Percentiles rank a stretch among this genome's conserved stretches.
Evolutionary conservation across 179 eudicot species (phyloP).

Genomic region (Patellifolia procumbens): DNA sequence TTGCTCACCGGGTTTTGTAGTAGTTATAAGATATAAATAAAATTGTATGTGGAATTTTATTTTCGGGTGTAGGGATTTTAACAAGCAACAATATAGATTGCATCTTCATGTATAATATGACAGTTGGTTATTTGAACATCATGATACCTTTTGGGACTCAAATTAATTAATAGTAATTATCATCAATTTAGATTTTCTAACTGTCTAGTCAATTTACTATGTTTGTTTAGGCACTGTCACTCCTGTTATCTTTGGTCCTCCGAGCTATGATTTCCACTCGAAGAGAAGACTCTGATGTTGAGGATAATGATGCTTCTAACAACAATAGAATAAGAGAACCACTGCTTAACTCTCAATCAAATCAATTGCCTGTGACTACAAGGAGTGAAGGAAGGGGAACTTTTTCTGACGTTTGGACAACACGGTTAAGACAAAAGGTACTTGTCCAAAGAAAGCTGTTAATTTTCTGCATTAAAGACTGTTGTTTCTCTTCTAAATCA

Average conservation of each 20-base stretch:
- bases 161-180: not conserved
- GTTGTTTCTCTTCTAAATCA: not conserved
- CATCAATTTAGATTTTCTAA: not conserved
- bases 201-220: not conserved
- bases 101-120: not conserved
- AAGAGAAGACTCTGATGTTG: conserved; percentile 44
- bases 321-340: conserved; percentile 51
- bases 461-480: not conserved
- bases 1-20: not conserved
- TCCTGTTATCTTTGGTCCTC: conserved; percentile 57
- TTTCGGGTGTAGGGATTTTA: no score
- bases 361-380: conserved; percentile 41
- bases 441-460: conserved; percentile 2
- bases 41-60: no score
- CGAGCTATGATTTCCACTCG: conserved; percentile 53
- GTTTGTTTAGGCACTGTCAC: conserved; percentile 49
- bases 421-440: conserved; percentile 76
- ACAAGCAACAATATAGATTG: not conserved
- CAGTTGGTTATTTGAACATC: not conserved
- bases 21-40: not conserved
- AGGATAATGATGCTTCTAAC: conserved; percentile 38
- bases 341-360: conserved; percentile 44
- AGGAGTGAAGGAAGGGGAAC: conserved; percentile 41
- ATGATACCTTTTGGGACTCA: not conserved
- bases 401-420: conserved; percentile 52